These are phyloP conservation scores for Diaporthe aspalathi DNA, from an alignment of 2,329 filamentous ascomycete species.

Conservation along the genomic window DNA sequence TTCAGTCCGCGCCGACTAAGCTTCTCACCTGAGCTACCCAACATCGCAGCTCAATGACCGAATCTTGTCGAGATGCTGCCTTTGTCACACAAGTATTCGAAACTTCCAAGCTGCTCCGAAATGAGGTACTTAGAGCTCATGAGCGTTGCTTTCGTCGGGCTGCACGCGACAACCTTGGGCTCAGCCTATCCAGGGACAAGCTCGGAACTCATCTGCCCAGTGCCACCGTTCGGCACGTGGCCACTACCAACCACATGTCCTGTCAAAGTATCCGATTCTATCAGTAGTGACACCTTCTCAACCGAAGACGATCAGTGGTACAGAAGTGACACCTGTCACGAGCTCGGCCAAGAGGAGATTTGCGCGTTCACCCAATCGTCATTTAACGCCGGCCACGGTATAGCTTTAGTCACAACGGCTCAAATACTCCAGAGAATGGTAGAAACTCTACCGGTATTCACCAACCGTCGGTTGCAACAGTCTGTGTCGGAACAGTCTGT, in stretches of 20 bases:
- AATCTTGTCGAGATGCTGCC: not conserved
- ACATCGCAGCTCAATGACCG: not conserved
- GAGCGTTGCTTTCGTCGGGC: not conserved
- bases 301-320: not conserved
- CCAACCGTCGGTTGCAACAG: not conserved
- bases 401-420: constrained; percentile 46
- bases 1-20: not conserved
- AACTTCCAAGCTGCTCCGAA: not conserved
- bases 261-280: not conserved
- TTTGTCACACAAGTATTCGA: not conserved
- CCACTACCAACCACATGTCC: constrained; percentile 10
- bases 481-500: not conserved
- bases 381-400: constrained; percentile 44
- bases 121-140: not conserved
- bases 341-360: constrained; percentile 38
- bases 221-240: not conserved
- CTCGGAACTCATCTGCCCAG: not conserved
- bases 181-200: not conserved
- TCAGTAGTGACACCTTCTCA: not conserved
- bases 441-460: constrained; percentile 33
- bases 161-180: not conserved
- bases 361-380: constrained; percentile 45
- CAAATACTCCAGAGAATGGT: constrained; percentile 41
- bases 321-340: constrained; percentile 37
- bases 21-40: not conserved